Base-by-base conservation (phyloP, 306 rosid species). In the Neltuma alba region DNA sequence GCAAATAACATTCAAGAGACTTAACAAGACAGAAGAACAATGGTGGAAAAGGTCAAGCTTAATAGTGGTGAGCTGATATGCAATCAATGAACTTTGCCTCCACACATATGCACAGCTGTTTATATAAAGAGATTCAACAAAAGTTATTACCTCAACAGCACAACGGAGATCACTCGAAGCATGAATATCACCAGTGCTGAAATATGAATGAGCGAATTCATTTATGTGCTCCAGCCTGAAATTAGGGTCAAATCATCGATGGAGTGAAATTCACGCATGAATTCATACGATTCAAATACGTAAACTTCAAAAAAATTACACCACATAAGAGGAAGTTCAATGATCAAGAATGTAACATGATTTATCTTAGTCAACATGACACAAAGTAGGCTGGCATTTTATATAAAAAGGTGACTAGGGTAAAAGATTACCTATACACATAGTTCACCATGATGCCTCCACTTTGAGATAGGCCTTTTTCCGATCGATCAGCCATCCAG, bases 381-480 rank as follows among this genome's bases (percentile, higher is more conserved):
- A 31, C 3, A 33, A 31, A 41, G 45, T 70, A 70, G 72, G 60
- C 75, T 82, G 55, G 10, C 69, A 76, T 21, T 23, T 34, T 62
- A 27, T 37, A 41, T 68, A 41, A 68, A 40, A 40, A 40, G 27
- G 36, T 69, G 14, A 75, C 57, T 18, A 20, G 45, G 34, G 65
- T 58, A 50, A 27, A 10, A 10, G 79, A 79, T 72, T 86, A 91
- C 98, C 93, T 83, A 85, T 94, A 94, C 60, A 94, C 94, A 79
- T 94, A 92, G 86, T 94, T 94, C 89, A 94, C 99, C 99, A 94
- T 92, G 75, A 94, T 87, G 66, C 97, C 92, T 14, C 90, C 99
- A 87, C 99, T 91, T 90, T 92, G 97, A 81, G 82, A 82, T 57
- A 94, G 86, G 76, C 97, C 95, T 54, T 91, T 94, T 44, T 80